Conservation (phyloP, 1,139 yeast genomes). For the Torulaspora globosa region DNA sequence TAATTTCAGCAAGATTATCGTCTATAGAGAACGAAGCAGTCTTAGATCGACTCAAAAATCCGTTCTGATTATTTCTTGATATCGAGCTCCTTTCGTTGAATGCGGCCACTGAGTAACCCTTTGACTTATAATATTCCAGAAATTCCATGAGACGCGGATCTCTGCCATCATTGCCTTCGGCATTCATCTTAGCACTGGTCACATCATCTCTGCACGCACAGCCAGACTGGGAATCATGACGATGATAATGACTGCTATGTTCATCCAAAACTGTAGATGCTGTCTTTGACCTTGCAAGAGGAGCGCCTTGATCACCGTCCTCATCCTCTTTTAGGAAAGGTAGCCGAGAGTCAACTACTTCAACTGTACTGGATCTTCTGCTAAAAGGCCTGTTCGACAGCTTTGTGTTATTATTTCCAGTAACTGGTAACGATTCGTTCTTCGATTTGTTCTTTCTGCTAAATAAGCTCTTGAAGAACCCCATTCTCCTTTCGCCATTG, state of each 20-base stretch:
- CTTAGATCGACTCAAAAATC: slow-evolving; percentile 6
- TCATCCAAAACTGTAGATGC: slow-evolving; percentile 14
- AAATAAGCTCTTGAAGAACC: slow-evolving; percentile 40
- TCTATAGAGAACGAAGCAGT: slow-evolving; percentile 18
- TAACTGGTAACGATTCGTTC: slow-evolving; percentile 8
- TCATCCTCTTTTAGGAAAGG: slow-evolving; percentile 2
- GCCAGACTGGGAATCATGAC: background rate
- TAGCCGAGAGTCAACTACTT: background rate
- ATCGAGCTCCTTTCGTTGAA: slow-evolving; percentile 21
- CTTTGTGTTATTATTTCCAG: background rate
- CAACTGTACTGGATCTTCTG: slow-evolving; percentile 11
- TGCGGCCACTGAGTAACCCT: slow-evolving; percentile 35
- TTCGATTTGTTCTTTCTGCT: slow-evolving; percentile 33
- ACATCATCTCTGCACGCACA: slow-evolving; percentile 3
- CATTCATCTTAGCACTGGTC: background rate
- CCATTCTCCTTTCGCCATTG: slow-evolving; percentile 32
- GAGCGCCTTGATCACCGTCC: slow-evolving; percentile 5
- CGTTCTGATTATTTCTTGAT: background rate
- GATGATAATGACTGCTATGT: slow-evolving; percentile 13
- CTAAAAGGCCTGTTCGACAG: slow-evolving; percentile 10
- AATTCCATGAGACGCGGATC: slow-evolving; percentile 61
- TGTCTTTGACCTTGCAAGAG: slow-evolving; percentile 16
- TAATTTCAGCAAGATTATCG: slow-evolving; percentile 3
- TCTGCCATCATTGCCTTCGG: slow-evolving; percentile 22
- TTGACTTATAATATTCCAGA: slow-evolving; percentile 46